Conservation (phyloP, 2,329 filamentous ascomycete genomes). For the Tolypocladium amazonense region DNA sequence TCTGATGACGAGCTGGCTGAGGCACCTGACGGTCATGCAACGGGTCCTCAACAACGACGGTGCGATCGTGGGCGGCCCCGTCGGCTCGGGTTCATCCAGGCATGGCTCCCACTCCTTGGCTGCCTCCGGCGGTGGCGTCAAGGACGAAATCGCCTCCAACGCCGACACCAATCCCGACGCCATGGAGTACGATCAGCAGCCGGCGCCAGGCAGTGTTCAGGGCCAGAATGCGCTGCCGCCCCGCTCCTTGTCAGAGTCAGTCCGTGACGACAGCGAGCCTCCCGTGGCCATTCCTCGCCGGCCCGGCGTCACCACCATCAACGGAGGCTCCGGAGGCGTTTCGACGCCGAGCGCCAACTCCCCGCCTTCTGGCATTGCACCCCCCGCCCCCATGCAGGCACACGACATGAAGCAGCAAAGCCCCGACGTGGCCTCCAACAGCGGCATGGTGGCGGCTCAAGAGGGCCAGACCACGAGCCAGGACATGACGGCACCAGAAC, state of each 20-base stretch:
- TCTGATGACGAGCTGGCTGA: constrained; percentile 47
- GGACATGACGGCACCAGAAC: constrained; percentile 49
- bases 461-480: constrained; percentile 25
- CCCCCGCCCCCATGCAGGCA: constrained; percentile 12
- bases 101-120: constrained; percentile 21
- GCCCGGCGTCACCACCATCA: constrained; percentile 47
- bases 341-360: constrained; percentile 35
- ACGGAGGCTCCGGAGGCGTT: constrained; percentile 40
- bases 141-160: constrained; percentile 46
- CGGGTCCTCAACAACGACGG: constrained; percentile 47
- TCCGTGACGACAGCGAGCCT: constrained; percentile 41
- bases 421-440: constrained; percentile 19
- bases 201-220: constrained; percentile 10
- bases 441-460: constrained; percentile 16
- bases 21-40: constrained; percentile 51
- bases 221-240: constrained; percentile 19
- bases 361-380: constrained; percentile 22
- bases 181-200: constrained; percentile 46
- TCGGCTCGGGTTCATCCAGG: constrained; percentile 14
- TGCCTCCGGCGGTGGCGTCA: constrained; percentile 21
- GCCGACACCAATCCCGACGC: constrained; percentile 43
- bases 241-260: constrained; percentile 27
- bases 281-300: constrained; percentile 36
- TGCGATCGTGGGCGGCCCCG: constrained; percentile 13
- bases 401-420: constrained; percentile 26